Evolutionary conservation across 331 rosid species (phyloP).

Genomic region (Quercus phellos): DNA sequence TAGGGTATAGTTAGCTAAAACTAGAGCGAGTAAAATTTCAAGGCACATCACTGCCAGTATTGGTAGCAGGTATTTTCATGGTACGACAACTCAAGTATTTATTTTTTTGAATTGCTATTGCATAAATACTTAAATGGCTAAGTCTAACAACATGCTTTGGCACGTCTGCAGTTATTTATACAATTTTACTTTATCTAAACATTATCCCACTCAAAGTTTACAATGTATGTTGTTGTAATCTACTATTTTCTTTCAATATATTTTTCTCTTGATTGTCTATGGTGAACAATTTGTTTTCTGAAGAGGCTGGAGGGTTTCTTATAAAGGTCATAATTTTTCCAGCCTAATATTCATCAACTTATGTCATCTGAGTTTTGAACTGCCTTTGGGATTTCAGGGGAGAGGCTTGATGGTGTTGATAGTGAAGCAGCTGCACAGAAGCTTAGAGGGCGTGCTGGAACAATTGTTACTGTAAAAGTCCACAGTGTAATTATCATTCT

Average conservation of each 20-base stretch:
- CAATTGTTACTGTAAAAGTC: conserved; percentile 71
- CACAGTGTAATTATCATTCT: conserved; percentile 28
- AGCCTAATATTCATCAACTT: neutral
- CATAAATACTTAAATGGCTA: neutral
- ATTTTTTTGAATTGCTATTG: neutral
- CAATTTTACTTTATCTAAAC: too few species aligned
- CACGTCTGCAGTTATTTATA: neutral
- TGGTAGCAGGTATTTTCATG: neutral
- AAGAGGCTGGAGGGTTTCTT: neutral
- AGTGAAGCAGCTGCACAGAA: conserved; percentile 81
- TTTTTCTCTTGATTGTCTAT: neutral
- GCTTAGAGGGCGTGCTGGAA: conserved; percentile 91
- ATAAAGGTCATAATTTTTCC: neutral
- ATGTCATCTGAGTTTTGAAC: conserved; percentile 3
- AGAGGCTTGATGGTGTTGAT: conserved; percentile 68
- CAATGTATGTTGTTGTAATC: neutral
- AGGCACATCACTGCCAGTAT: too few species aligned
- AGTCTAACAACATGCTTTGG: neutral
- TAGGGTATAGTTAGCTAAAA: too few species aligned
- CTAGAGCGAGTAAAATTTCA: too few species aligned
- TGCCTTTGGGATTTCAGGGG: conserved; percentile 46
- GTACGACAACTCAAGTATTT: neutral
- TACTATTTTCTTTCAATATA: neutral
- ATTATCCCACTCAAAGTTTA: too few species aligned
- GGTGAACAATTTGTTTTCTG: neutral